A percentile compares a stretch with the other conserved stretches of the same genome.
phyloP scores from a whole-genome alignment of 106 monocot genomes.

The Posidonia australis region DNA sequence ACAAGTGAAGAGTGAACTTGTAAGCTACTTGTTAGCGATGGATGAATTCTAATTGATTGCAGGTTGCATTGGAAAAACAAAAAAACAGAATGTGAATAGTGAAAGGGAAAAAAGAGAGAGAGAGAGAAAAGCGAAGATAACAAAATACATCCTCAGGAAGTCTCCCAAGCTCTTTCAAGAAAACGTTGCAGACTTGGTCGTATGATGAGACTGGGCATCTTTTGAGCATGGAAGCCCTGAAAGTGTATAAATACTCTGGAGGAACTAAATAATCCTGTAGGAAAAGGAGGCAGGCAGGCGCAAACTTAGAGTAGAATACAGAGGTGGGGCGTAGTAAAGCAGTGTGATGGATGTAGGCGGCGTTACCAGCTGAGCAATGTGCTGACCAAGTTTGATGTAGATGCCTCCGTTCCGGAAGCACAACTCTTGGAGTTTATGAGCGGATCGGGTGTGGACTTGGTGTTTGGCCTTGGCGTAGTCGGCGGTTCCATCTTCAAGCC shows the following conservation, averaged over 20 bases:
- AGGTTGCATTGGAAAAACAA: background rate
- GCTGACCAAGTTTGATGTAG: constrained; percentile 96
- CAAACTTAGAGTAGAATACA: too few species aligned
- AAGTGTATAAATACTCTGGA: constrained; percentile 74
- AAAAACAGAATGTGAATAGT: background rate
- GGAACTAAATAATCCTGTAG: constrained; percentile 85
- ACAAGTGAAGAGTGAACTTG: too few species aligned
- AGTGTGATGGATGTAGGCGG: background rate
- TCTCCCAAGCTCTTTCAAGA: constrained; percentile 62
- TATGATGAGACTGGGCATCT: constrained; percentile 85
- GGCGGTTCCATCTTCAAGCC: constrained; percentile 50
- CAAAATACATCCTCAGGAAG: constrained; percentile 67
- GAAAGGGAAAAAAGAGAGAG: background rate
- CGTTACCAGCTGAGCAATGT: constrained; percentile 71
- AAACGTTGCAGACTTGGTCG: constrained; percentile 69
- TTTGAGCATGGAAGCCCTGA: constrained; percentile 87
- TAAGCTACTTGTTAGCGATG: too few species aligned
- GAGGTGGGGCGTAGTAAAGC: too few species aligned
- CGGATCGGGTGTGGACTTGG: constrained; percentile 58
- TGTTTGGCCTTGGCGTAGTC: constrained; percentile 53
- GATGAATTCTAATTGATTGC: background rate
- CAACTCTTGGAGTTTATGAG: constrained; percentile 58
- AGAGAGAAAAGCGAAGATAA: background rate
- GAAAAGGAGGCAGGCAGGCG: constrained; percentile 10
- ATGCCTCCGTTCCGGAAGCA: constrained; percentile 95